Base-by-base conservation (phyloP, 2,329 filamentous ascomycete species). In the Macrophomina pseudophaseolina region DNA sequence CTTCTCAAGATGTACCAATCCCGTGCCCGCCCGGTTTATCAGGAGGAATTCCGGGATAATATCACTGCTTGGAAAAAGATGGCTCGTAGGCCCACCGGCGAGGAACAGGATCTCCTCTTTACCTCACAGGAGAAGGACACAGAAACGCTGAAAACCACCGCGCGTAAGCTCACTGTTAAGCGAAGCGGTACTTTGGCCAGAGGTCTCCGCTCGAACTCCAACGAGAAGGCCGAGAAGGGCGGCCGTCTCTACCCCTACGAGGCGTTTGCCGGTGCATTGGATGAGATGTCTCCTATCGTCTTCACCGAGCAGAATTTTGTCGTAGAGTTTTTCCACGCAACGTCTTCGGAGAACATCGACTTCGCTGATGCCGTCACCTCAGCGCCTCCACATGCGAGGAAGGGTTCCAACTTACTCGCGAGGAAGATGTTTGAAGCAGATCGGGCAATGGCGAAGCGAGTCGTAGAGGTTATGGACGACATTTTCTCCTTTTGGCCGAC, bases 251-350 rank as follows among this genome's bases (percentile, higher is more conserved):
- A 91, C 70, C 88, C 92, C 0, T 94, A 89, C 71, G 93, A 97
- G 78, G 88, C 92, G 2, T 97, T 98, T 78, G 85, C 88, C 0
- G 89, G 89, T 44, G 88, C 92, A 12, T 80, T 97, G 68, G 91
- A 95, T 66, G 93, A 97, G 73, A 87, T 95, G 70, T 81, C 94
- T 52, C 92, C 91, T 5, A 85, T 97, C 66, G 89, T 97, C 67
- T 90, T 93, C 71, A 94, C 94, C 77, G 95, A 99, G 79, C 94
- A 99, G 77, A 98, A 97, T 75, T 99, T 98, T 75, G 84, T 97
- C 58, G 89, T 97, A n/a, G 93, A 97, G 72, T 95, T 97, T 78
- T 98, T 98, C 85, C 94, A 98, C 72, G 88, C 95, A 32, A 92
- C 91, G n/a, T 96, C 93, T 1, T 84, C 94, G 33, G 90, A 93